These are phyloP conservation scores for Actinidia arguta DNA, from an alignment of 179 eudicot genomes.

Conservation along the genomic window DNA sequence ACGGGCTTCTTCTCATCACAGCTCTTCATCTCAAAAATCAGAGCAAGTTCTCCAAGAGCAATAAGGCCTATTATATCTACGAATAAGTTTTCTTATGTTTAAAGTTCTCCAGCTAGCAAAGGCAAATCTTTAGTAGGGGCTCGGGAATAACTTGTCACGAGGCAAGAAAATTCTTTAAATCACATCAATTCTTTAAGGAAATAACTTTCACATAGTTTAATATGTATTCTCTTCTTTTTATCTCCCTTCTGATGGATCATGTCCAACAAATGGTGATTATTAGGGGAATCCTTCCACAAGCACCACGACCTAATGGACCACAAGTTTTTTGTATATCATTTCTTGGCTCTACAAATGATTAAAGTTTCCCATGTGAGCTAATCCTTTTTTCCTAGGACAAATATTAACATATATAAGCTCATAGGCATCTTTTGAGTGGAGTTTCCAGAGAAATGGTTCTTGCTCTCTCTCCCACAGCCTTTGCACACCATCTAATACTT, in stretches of 20 bases:
- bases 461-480: neutral
- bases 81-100: neutral
- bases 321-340: neutral
- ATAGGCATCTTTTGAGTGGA: constrained; percentile 18
- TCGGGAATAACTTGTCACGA: constrained; percentile 14
- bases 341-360: neutral
- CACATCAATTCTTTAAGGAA: constrained; percentile 11
- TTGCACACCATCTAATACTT: constrained; percentile 20
- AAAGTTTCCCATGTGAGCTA: neutral
- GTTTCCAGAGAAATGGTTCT: neutral
- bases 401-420: neutral
- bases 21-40: constrained; percentile 3
- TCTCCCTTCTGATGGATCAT: constrained; percentile 15
- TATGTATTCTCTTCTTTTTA: neutral
- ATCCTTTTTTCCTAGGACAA: neutral
- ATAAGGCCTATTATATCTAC: neutral
- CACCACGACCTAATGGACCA: neutral
- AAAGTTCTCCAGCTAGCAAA: too few species aligned
- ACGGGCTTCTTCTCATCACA: constrained; percentile 49
- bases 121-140: neutral
- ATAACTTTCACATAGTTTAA: constrained; percentile 16
- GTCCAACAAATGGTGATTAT: neutral
- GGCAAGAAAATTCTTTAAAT: constrained; percentile 22
- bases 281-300: neutral
- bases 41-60: neutral